A percentile compares a stretch with the other conserved stretches of the same genome.
Conservation (phyloP, 192 early-diverging fungal species). For the Ramicandelaber brevisporus region DNA sequence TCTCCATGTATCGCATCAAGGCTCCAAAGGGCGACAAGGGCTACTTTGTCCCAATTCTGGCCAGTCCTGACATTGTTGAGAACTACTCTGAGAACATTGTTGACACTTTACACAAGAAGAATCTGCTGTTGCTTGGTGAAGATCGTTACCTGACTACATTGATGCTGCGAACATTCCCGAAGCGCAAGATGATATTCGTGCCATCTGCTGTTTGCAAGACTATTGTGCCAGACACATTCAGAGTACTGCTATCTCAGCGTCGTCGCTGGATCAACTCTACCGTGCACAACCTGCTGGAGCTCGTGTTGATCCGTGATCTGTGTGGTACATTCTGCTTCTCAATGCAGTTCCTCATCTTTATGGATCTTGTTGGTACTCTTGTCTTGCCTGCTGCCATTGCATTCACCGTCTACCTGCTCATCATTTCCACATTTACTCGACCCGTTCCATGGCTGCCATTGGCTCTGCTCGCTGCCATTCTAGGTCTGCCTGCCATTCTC, state of each 20-base stretch:
- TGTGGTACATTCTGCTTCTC: constrained; percentile 75
- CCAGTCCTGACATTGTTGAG: constrained; percentile 63
- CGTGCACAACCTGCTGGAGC: constrained; percentile 66
- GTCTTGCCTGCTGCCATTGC: constrained; percentile 75
- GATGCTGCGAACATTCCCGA: constrained; percentile 79
- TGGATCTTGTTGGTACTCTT: constrained; percentile 82
- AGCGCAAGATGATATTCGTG: constrained; percentile 85
- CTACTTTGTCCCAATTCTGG: constrained; percentile 62
- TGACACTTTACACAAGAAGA: constrained; percentile 80
- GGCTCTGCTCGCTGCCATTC: constrained; percentile 34
- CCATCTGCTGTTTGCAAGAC: constrained; percentile 83
- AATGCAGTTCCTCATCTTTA: constrained; percentile 91
- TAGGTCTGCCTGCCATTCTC: constrained; percentile 50
- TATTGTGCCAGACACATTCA: constrained; percentile 68
- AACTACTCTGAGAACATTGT: constrained; percentile 68
- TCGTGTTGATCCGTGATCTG: constrained; percentile 56
- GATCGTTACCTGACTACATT: constrained; percentile 90
- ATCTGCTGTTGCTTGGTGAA: constrained; percentile 76
- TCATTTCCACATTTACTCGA: constrained; percentile 29
- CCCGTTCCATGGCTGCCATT: constrained; percentile 30
- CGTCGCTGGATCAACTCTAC: constrained; percentile 95
- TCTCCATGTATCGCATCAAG: constrained; percentile 72
- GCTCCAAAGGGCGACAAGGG: constrained; percentile 47
- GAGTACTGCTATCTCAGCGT: constrained; percentile 54
- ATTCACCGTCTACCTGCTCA: constrained; percentile 63